These are phyloP conservation scores for Actinomortierella ambigua DNA, from an alignment of 371 early-diverging fungal species.

Conservation along the genomic window DNA sequence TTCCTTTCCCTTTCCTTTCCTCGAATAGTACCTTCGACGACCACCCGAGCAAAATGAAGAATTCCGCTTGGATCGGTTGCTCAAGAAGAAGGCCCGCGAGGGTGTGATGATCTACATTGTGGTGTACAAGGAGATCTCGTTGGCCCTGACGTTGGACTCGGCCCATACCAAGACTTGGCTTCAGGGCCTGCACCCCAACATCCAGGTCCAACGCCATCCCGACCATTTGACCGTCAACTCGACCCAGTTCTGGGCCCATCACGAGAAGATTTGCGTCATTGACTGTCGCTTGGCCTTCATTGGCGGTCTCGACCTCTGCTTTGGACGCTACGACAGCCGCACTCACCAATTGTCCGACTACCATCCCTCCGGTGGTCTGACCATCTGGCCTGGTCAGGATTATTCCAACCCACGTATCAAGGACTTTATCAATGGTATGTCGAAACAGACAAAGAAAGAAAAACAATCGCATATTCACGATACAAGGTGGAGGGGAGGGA, in stretches of 20 bases:
- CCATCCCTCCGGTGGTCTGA: conserved; percentile 51
- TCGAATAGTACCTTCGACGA: conserved; percentile 73
- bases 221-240: conserved; percentile 75
- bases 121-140: conserved; percentile 88
- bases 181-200: conserved; percentile 79
- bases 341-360: conserved; percentile 82
- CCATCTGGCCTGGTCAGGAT: conserved; percentile 85
- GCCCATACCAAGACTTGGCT: conserved; percentile 83
- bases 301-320: conserved; percentile 93
- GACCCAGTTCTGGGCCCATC: conserved; percentile 83
- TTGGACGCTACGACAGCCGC: conserved; percentile 89
- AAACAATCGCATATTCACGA: too few species aligned
- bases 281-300: conserved; percentile 87
- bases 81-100: conserved; percentile 84
- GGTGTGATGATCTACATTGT: conserved; percentile 91
- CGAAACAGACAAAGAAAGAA: too few species aligned
- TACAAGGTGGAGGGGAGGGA: too few species aligned
- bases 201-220: conserved; percentile 86
- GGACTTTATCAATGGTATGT: conserved; percentile 85
- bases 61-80: conserved; percentile 82
- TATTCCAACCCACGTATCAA: conserved; percentile 92
- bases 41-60: conserved; percentile 76
- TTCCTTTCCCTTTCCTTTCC: too few species aligned
- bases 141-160: conserved; percentile 82
- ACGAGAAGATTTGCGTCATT: conserved; percentile 84